Percentiles rank a stretch among this genome's conserved stretches.
phyloP scores from a whole-genome alignment of 2,329 filamentous ascomycete species.

The Stagonosporopsis vannaccii region DNA sequence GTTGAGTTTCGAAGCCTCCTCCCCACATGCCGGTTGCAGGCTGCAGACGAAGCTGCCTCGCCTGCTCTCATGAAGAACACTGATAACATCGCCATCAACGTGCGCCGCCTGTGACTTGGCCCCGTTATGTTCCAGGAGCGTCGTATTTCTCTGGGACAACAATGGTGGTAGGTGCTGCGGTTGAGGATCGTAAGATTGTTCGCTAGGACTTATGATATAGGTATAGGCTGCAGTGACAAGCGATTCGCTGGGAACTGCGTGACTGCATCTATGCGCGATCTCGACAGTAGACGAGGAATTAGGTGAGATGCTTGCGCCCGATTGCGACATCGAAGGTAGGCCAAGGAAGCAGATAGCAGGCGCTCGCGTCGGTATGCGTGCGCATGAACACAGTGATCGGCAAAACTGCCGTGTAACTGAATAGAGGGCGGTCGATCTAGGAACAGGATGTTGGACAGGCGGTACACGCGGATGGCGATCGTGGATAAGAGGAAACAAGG shows the following conservation, averaged over 20 bases:
- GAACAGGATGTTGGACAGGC: constrained; percentile 6
- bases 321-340: constrained; percentile 25
- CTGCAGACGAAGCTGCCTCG: constrained; percentile 40
- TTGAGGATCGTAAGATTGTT: constrained; percentile 8
- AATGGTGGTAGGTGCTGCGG: constrained; percentile 1
- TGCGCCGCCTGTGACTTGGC: constrained; percentile 12
- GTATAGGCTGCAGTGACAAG: constrained; percentile 9
- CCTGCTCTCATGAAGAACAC: constrained; percentile 28
- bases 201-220: constrained; percentile 1
- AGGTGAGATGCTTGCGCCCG: constrained; percentile 11
- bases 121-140: constrained; percentile 40
- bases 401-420: constrained; percentile 3
- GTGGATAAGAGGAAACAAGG: constrained; percentile 3
- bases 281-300: constrained; percentile 12
- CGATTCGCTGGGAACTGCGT: constrained; percentile 3
- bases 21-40: constrained; percentile 10
- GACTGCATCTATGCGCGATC: constrained; percentile 7
- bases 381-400: constrained; percentile 22
- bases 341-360: constrained; percentile 17
- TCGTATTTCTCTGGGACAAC: constrained; percentile 28
- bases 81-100: constrained; percentile 11
- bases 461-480: constrained; percentile 8
- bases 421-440: constrained; percentile 1
- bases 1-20: constrained; percentile 8
- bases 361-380: constrained; percentile 18